These are phyloP conservation scores for Ziziphus jujuba DNA, from an alignment of 306 rosid genomes.

Conservation along the genomic window DNA sequence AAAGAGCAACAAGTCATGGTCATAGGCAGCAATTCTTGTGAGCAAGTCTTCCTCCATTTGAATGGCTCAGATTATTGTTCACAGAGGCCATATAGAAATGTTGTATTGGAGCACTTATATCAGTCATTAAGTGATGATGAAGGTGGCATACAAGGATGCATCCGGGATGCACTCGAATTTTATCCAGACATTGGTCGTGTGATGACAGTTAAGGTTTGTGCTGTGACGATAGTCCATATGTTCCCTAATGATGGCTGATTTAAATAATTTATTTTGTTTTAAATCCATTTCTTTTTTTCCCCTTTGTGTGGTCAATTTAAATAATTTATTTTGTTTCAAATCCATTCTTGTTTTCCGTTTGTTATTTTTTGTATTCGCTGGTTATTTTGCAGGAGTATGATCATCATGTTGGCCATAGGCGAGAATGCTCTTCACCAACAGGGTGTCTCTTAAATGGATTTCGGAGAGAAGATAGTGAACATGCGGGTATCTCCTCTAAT, in stretches of 20 bases:
- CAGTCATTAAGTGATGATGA: conserved; percentile 56
- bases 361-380: conserved; percentile 14
- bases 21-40: conserved; percentile 36
- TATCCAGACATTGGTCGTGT: conserved; percentile 33
- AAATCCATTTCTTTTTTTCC: background rate
- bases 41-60: conserved; percentile 21
- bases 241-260: conserved; percentile 18
- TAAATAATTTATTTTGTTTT: conserved; percentile 6
- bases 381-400: conserved; percentile 47
- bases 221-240: conserved; percentile 28
- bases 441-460: conserved; percentile 35
- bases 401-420: conserved; percentile 43
- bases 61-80: conserved; percentile 33
- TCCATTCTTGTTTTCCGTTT: background rate
- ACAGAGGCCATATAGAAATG: conserved; percentile 55
- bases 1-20: conserved; percentile 36
- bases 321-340: conserved; percentile 3
- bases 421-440: conserved; percentile 29
- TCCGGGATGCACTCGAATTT: conserved; percentile 41
- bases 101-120: conserved; percentile 46
- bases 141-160: conserved; percentile 56
- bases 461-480: conserved; percentile 46
- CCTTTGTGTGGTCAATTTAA: too few relatives aligned
- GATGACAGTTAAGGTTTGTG: conserved; percentile 43
- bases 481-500: conserved; percentile 35